Base-by-base conservation (phyloP, 2,329 filamentous ascomycete species). In the Penicillium sp. region DNA sequence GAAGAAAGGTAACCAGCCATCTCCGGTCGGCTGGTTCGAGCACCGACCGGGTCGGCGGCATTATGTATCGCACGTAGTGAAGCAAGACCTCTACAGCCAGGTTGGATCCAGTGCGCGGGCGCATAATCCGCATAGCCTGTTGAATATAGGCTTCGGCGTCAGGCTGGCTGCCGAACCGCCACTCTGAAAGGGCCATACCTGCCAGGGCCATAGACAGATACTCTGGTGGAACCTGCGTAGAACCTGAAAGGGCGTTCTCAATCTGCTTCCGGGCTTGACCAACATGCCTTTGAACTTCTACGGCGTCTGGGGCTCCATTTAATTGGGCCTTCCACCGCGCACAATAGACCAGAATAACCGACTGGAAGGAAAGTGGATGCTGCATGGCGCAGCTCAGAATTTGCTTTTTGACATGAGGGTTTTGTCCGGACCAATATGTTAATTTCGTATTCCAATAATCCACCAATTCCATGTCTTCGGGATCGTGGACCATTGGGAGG, bases 351-450 rank as follows among this genome's bases (percentile, higher is more conserved):
- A 71, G 54, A 6, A 72, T 55, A 20, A 64, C 56, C 9, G 66
- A 58, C 43, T 69, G 65, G 46, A 72, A 71, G 2, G 65, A 50
- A 23, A 68, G 53, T 7, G 62, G 63, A 49, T 69, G 58, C 18
- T 48, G 51, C 56, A 67, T 65, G 22, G 68, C 62, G 3, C 59
- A 56, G 32, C 58, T 60, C 46, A 69, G 70, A 6, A 68, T 61
- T 8, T 58, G 55, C 9, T 64, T 58, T 46, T 71, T 72, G 20
- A 71, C 52, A 28, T 66, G 56, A 22, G 51, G 44, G 43, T 71
- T 71, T 44, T 68, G 65, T 1, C 69, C 69, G 7, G 69, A 71
- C 69, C 69, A 72, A 45, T 71, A 71, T 0, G 60, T 59, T 39
- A 71, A 55, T 36, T 62, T 66, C 39, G 55, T 62, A 2, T 56